Evolutionary conservation across 768 basidiomycete species (phyloP), one percentile per base, ranked within the genome.

Genomic region (Leccinum truebloodii): DNA sequence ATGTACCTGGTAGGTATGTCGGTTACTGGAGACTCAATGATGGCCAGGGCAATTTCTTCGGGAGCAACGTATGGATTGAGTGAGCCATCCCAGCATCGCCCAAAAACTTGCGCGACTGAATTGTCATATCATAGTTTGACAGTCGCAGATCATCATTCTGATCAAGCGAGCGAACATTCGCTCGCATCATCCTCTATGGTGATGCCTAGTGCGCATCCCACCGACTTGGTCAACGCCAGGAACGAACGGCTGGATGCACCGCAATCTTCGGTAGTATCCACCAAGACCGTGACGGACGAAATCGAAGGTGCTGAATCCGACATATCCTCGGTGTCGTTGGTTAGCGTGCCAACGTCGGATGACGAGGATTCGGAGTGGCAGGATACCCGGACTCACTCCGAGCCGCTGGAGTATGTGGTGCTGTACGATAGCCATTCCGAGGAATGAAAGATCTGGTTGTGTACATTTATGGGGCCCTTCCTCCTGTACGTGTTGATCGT

Each of bases 21-120:
- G 83, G 88, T 54, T 92, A 90, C 66, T 94, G 90, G 90, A 79
- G 86, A 48, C 71, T 94, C 59, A 83, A 75, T 60, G 85, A 90
- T 65, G 82, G 80, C 6, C 66, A 78, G 18, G 84, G 83, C 2
- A 79, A 78, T 46, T 69, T 84, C 50, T 94, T 94, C 66, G 92
- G 26, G 77, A 87, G 56, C 35, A 87, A 82, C 59, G 79, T 94
- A 20, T 92, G 91, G 90, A 83, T 90, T 26, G 89, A 92, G 91
- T 91, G 60, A 72, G 88, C 78, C 14, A 3, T 59, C 26, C 48
- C n/a, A 18, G 57, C 22, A n/a, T 44, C n/a, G 4, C 50, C 13
- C 13, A 35, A 20, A 10, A 62, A 30, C 44, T 20, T 22, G n/a
- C 51, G 46, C 48, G 30, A 48, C 54, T 60, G 7, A 69, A 3